Conservation (phyloP, 768 basidiomycete species). For the Suillus bovinus region DNA sequence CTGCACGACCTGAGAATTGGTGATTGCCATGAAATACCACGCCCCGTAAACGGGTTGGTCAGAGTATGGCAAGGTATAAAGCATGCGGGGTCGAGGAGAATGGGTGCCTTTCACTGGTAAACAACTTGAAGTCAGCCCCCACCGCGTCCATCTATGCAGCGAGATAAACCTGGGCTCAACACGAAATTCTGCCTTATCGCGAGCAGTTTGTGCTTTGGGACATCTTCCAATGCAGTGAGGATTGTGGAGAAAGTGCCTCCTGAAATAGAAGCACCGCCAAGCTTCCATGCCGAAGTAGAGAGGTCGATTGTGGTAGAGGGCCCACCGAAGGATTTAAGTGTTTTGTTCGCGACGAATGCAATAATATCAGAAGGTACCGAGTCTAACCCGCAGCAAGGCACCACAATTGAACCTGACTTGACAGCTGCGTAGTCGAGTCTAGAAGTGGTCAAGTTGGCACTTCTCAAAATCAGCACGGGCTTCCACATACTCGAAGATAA, state of each 20-base stretch:
- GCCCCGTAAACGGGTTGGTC: constrained; percentile 37
- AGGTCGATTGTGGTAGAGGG: constrained; percentile 42
- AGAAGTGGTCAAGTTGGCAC: constrained; percentile 16
- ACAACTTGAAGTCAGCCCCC: constrained; percentile 7
- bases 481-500: constrained; percentile 54
- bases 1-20: constrained; percentile 52
- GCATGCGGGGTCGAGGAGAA: constrained; percentile 27
- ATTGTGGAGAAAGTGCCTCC: constrained; percentile 38
- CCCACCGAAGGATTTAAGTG: constrained; percentile 52
- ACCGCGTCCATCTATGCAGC: background rate
- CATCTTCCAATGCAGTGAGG: constrained; percentile 31
- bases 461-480: constrained; percentile 7
- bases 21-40: constrained; percentile 43
- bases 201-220: constrained; percentile 30
- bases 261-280: constrained; percentile 37
- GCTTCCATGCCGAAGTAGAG: constrained; percentile 52
- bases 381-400: constrained; percentile 79
- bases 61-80: constrained; percentile 39
- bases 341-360: constrained; percentile 67
- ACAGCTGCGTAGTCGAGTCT: constrained; percentile 76
- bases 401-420: constrained; percentile 69
- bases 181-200: constrained; percentile 38
- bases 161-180: constrained; percentile 43
- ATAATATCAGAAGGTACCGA: constrained; percentile 75
- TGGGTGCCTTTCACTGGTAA: constrained; percentile 34